Base-by-base conservation (phyloP, 148 eudicot species). In the Nepenthes gracilis region DNA sequence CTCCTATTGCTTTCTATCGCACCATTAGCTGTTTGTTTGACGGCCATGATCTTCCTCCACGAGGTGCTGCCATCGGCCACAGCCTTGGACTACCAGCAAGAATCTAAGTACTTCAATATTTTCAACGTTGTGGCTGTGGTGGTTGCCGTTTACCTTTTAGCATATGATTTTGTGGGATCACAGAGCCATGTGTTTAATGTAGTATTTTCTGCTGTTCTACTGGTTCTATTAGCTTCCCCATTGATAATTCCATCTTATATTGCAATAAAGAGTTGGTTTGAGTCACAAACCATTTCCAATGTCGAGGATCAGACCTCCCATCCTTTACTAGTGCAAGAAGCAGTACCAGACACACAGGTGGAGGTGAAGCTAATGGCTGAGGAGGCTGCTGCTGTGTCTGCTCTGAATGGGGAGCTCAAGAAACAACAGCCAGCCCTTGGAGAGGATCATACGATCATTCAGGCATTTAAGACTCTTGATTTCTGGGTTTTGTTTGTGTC, bases 401-500 rank as follows among this genome's bases (percentile, higher is more conserved):
- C n/a, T 35, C 47, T 36, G 47, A 56, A 33, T 43, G 65, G 43
- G 53, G 78, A 72, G 75, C 54, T 11, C 74, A 69, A 57, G 66
- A 72, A 65, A 58, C 55, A n/a, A 13, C 58, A 32, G 58, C 92
- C 95, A 13, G 68, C 67, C 8, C 75, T 93, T 0, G 99, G 99
- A 35, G 99, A 93, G 64, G 99, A 93, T 11, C 99, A 93, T 71
- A 93, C 99, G 1, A 78, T 86, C 9, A 2, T 78, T 2, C 84
- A 93, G 87, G 86, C 83, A 2, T 55, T 88, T 1, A 76, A 35
- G 74, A 88, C 95, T 0, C 52, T 84, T 33, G 99, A 93, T 64
- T 93, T 93, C 49, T 93, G 99, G 99, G 74, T 93, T 14, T 69
- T 93, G 81, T 88, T 93, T 35, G 66, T 64, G 36, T 88, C 99